Conservation (phyloP, 257 asterid genomes). For the Nicotiana sylvestris region DNA sequence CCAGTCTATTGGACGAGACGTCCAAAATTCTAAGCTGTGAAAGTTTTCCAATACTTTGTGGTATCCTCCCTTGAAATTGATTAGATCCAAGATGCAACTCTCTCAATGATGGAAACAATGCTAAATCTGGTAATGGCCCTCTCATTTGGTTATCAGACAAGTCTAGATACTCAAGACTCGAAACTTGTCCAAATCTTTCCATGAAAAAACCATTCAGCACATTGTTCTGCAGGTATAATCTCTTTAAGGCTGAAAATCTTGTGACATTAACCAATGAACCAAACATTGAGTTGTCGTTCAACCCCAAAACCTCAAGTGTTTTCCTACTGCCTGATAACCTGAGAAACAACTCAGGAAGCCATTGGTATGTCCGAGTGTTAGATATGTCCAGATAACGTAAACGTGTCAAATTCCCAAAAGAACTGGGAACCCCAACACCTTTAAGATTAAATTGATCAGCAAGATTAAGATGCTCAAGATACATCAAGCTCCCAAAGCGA, state of each 20-base stretch:
- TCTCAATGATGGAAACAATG: neutral
- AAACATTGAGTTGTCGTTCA: constrained; percentile 2
- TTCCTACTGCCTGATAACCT: neutral
- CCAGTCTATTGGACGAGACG: neutral
- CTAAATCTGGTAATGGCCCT: neutral
- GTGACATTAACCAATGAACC: constrained; percentile 10
- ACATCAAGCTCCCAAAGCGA: neutral
- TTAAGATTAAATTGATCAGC: neutral
- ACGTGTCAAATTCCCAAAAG: constrained; percentile 10
- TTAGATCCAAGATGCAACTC: constrained; percentile 10
- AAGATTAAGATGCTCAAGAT: neutral
- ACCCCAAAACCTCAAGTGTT: neutral
- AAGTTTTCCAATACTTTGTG: neutral
- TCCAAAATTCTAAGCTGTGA: constrained; percentile 8
- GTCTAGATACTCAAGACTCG: neutral
- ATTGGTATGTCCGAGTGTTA: neutral
- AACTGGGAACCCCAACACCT: neutral
- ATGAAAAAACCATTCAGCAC: neutral
- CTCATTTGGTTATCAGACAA: constrained; percentile 16
- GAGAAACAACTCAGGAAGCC: constrained; percentile 3
- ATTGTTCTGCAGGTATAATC: neutral
- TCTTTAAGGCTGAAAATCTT: constrained; percentile 16
- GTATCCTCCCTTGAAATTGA: constrained; percentile 12
- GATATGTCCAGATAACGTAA: neutral
- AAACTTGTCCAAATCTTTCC: neutral